Conservation (phyloP, 2,329 filamentous ascomycete species). For the Stachybotrys chlorohalonatus region DNA sequence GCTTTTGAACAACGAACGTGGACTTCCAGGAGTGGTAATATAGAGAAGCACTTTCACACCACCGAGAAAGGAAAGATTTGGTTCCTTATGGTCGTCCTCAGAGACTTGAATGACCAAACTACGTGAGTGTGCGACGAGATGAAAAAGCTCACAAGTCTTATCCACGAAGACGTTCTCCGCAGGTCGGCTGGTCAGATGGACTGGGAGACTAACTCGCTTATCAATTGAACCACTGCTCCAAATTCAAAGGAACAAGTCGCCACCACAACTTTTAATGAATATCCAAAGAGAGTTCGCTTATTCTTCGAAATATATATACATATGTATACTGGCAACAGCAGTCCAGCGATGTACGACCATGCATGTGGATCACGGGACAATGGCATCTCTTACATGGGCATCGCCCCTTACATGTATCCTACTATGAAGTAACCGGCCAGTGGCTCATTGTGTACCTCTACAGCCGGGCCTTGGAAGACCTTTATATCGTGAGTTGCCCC, state of each 20-base stretch:
- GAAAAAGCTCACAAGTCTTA: slow-evolving; percentile 7
- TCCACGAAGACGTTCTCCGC: slow-evolving; percentile 11
- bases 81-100: slow-evolving; percentile 15
- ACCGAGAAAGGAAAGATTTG: slow-evolving; percentile 14
- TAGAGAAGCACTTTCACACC: slow-evolving; percentile 10
- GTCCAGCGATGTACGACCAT: slow-evolving; percentile 4
- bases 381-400: slow-evolving; percentile 5
- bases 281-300: slow-evolving; percentile 11
- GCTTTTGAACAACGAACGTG: slow-evolving; percentile 7
- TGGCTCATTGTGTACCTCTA: neutral
- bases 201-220: slow-evolving; percentile 6
- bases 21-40: slow-evolving; percentile 10
- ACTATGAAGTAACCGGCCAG: too few species aligned
- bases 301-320: slow-evolving; percentile 6
- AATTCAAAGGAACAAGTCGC: slow-evolving; percentile 7
- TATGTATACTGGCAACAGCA: slow-evolving; percentile 9
- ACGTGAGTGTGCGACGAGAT: slow-evolving; percentile 10
- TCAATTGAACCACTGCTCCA: slow-evolving; percentile 11
- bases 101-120: slow-evolving; percentile 10
- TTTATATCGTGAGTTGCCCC: slow-evolving; percentile 10
- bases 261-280: slow-evolving; percentile 6
- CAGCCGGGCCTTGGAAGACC: slow-evolving; percentile 18
- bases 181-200: slow-evolving; percentile 7
- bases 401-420: neutral
- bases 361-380: slow-evolving; percentile 15